These are phyloP conservation scores for Nothophoma quercina DNA, from an alignment of 2,329 filamentous ascomycete genomes.

Conservation along the genomic window DNA sequence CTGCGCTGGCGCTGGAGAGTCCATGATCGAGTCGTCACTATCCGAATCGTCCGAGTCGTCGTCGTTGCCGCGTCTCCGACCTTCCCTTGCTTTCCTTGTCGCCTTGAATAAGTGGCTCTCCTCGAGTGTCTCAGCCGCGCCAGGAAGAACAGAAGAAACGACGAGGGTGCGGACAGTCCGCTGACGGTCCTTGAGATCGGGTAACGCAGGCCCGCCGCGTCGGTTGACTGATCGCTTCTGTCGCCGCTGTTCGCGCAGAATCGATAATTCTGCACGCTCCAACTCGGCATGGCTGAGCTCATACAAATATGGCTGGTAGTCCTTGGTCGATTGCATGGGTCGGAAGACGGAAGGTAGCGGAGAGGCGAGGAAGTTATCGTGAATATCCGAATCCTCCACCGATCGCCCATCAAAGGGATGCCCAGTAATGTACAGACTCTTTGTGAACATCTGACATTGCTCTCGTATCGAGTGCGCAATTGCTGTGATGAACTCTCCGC, in stretches of 20 bases:
- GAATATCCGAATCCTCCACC: conserved; percentile 89
- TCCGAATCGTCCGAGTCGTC: conserved; percentile 91
- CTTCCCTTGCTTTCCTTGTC: conserved; percentile 52
- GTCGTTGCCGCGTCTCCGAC: conserved; percentile 67
- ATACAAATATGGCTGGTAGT: conserved; percentile 92
- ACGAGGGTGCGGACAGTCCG: conserved; percentile 91
- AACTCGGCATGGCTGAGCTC: conserved; percentile 91
- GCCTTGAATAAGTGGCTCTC: conserved; percentile 86
- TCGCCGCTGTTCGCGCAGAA: conserved; percentile 89
- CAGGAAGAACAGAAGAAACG: conserved; percentile 90
- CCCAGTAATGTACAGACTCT: conserved; percentile 89
- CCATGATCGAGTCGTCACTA: conserved; percentile 84
- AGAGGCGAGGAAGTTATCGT: conserved; percentile 83
- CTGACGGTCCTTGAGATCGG: conserved; percentile 95
- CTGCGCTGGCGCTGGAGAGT: conserved; percentile 79
- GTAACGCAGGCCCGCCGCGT: conserved; percentile 87
- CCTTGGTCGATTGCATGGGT: conserved; percentile 90
- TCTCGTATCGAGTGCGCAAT: conserved; percentile 98
- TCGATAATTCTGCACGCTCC: conserved; percentile 88
- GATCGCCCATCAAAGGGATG: conserved; percentile 95
- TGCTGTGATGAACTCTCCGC: conserved; percentile 94
- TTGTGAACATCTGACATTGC: conserved; percentile 92
- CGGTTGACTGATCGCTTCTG: conserved; percentile 96
- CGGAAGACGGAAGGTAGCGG: conserved; percentile 85
- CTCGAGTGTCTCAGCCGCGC: conserved; percentile 79